Percentiles rank a stretch among this genome's conserved stretches.
phyloP scores from a whole-genome alignment of 2,329 filamentous ascomycete species.

The Elsinoe arachidis region DNA sequence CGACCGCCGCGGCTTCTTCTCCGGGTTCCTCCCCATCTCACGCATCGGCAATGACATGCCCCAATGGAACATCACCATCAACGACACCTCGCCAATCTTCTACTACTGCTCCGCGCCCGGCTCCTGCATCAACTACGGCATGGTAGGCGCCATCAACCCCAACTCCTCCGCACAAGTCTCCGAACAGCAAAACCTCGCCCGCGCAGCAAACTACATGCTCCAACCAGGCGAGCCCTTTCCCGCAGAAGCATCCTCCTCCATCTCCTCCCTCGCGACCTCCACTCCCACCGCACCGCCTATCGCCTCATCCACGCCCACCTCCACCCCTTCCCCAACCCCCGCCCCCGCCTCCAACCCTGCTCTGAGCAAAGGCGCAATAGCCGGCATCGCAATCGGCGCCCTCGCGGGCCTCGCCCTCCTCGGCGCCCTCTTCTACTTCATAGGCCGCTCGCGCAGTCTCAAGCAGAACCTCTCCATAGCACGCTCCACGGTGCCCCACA shows the following conservation, averaged over 20 bases:
- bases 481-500: conserved; percentile 5
- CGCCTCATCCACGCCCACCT: conserved; percentile 15
- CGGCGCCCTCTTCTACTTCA: conserved; percentile 56
- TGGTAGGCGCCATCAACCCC: conserved; percentile 71
- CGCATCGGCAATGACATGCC: conserved; percentile 13
- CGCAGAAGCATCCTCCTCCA: conserved; percentile 25
- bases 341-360: conserved; percentile 14
- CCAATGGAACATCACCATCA: conserved; percentile 38
- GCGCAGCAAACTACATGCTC: conserved; percentile 24
- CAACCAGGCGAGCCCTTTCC: conserved; percentile 34
- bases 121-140: conserved; percentile 56
- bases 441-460: conserved; percentile 37
- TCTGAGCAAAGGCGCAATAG: conserved; percentile 34
- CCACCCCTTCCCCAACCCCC: conserved; percentile 15
- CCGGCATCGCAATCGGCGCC: conserved; percentile 53
- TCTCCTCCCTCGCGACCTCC: conserved; percentile 19
- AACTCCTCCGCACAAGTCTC: conserved; percentile 24
- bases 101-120: conserved; percentile 61
- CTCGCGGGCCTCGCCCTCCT: conserved; percentile 52
- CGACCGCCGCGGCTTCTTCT: conserved; percentile 22
- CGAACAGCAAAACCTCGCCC: conserved; percentile 24
- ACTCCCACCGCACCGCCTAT: conserved; percentile 18
- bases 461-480: conserved; percentile 4
- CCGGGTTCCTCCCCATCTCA: conserved; percentile 17
- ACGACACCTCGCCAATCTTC: conserved; percentile 56